Evolutionary conservation across 768 basidiomycete species (phyloP).

Genomic region (Collybiopsis luxurians): DNA sequence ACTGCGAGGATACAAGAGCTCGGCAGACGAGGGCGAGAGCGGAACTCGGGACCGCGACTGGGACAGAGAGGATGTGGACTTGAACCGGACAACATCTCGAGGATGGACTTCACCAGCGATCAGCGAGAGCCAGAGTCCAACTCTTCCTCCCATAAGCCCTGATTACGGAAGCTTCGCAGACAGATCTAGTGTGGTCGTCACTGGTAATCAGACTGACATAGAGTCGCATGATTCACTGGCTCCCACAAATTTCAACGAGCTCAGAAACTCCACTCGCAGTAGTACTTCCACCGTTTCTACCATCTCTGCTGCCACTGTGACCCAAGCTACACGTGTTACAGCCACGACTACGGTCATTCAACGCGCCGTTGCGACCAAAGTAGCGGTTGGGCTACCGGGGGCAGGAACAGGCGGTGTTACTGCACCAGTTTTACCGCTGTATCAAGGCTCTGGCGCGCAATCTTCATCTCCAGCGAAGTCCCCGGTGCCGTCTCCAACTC

Average conservation of each 20-base stretch:
- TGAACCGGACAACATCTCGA: too few species aligned
- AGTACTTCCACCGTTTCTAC: constrained; percentile 47
- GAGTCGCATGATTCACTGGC: constrained; percentile 16
- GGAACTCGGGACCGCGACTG: constrained; percentile 14
- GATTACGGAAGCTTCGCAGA: too few species aligned
- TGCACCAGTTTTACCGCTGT: not conserved
- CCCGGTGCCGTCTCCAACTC: not conserved
- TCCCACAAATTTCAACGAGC: constrained; percentile 21
- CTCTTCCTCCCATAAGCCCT: constrained; percentile 19
- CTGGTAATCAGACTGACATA: not conserved
- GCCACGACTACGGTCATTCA: constrained; percentile 40
- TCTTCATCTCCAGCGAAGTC: not conserved
- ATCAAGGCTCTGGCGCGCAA: not conserved
- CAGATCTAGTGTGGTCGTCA: not conserved
- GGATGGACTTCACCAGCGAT: constrained; percentile 18
- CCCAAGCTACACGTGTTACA: constrained; percentile 16
- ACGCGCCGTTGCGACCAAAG: constrained; percentile 43
- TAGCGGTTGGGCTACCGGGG: constrained; percentile 33
- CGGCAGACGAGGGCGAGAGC: not conserved
- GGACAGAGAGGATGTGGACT: constrained; percentile 14
- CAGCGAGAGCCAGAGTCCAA: constrained; percentile 25
- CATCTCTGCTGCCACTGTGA: constrained; percentile 42
- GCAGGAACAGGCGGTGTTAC: constrained; percentile 3
- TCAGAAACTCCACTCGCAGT: constrained; percentile 40
- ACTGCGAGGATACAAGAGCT: constrained; percentile 8